Evolutionary conservation across 805 yeast genomes (phyloP).

Genomic region (Wickerhamomyces sydowiorum): DNA sequence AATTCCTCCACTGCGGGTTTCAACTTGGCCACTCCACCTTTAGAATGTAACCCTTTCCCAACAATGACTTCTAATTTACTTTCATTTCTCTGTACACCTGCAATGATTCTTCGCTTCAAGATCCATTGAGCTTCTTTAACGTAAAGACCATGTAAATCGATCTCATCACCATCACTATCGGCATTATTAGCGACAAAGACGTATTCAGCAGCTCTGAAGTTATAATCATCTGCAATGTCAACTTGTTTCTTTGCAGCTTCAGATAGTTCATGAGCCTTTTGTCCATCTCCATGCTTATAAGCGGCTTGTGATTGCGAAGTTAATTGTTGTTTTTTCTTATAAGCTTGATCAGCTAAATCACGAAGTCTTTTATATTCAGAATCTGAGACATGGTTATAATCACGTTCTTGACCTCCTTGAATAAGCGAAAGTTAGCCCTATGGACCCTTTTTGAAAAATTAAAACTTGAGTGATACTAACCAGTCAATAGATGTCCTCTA

Average conservation of each 20-base stretch:
- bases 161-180: slow-evolving; percentile 80
- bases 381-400: slow-evolving; percentile 73
- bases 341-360: slow-evolving; percentile 62
- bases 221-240: slow-evolving; percentile 59
- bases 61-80: slow-evolving; percentile 73
- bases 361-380: slow-evolving; percentile 58
- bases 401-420: slow-evolving; percentile 28
- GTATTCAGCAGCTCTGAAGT: slow-evolving; percentile 81
- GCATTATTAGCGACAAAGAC: slow-evolving; percentile 85
- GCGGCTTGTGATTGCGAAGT: slow-evolving; percentile 73
- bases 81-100: slow-evolving; percentile 53
- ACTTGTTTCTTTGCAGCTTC: slow-evolving; percentile 58
- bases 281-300: slow-evolving; percentile 67
- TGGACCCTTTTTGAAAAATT: too few species aligned
- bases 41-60: slow-evolving; percentile 88
- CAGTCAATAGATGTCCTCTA: slow-evolving; percentile 2
- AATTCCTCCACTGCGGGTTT: slow-evolving; percentile 84
- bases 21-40: slow-evolving; percentile 75
- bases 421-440: too few species aligned
- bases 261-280: slow-evolving; percentile 66
- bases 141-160: slow-evolving; percentile 87
- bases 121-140: slow-evolving; percentile 84
- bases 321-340: slow-evolving; percentile 45
- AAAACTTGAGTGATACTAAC: neutral
- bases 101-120: slow-evolving; percentile 66